Evolutionary conservation across 2,329 filamentous ascomycete species (phyloP).

Genomic region (Alternaria sp.): DNA sequence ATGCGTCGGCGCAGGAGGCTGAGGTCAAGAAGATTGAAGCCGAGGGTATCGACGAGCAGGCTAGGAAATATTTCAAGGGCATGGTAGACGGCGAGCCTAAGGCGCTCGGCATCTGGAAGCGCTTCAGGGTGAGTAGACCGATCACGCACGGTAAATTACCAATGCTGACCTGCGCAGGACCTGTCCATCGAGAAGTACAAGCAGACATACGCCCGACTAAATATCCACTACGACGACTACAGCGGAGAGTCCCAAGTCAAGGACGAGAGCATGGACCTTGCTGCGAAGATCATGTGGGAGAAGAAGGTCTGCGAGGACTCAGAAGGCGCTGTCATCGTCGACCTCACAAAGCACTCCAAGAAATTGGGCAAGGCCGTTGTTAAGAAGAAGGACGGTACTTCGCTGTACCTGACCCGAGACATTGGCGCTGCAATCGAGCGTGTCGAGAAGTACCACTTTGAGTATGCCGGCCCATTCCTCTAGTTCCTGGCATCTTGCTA

Average conservation of each 20-base stretch:
- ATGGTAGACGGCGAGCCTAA: constrained; percentile 69
- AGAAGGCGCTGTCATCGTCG: constrained; percentile 71
- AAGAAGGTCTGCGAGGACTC: constrained; percentile 68
- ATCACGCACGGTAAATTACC: background rate
- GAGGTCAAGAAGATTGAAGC: constrained; percentile 50
- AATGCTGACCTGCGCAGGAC: constrained; percentile 46
- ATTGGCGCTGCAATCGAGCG: constrained; percentile 71
- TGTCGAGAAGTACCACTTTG: constrained; percentile 66
- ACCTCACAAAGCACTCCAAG: constrained; percentile 73
- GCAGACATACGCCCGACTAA: constrained; percentile 67
- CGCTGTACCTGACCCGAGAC: constrained; percentile 72
- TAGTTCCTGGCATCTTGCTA: background rate
- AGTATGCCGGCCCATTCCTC: constrained; percentile 39
- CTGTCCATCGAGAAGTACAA: constrained; percentile 70
- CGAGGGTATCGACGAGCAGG: constrained; percentile 68
- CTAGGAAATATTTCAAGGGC: constrained; percentile 72
- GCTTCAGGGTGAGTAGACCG: constrained; percentile 56
- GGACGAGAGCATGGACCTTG: constrained; percentile 66
- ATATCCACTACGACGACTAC: constrained; percentile 71
- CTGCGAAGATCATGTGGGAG: constrained; percentile 65
- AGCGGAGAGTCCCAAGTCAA: constrained; percentile 73
- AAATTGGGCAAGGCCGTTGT: constrained; percentile 72
- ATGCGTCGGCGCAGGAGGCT: constrained; percentile 50
- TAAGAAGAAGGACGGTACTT: constrained; percentile 70
- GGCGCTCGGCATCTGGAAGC: constrained; percentile 67